Percentiles rank a stretch among this genome's conserved stretches.
Conservation (phyloP, 306 rosid genomes). For the Carpinus fangiana region DNA sequence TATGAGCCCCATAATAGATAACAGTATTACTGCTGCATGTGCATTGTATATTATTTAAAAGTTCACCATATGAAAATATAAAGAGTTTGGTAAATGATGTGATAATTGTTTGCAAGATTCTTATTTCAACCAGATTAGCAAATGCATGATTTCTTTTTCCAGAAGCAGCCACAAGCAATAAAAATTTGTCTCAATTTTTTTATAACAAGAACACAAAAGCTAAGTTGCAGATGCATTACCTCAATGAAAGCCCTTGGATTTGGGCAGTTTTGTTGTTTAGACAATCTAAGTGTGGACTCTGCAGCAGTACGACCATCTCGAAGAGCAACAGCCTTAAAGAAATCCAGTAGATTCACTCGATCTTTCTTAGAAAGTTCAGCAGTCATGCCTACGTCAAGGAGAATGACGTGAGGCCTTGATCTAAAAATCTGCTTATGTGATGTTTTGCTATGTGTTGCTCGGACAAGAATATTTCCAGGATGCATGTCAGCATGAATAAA, state of each 20-base stretch:
- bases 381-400: conserved; percentile 88
- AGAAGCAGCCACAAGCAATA: not conserved
- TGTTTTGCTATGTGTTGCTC: conserved; percentile 39
- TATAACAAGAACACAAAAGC: conserved; percentile 11
- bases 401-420: conserved; percentile 74
- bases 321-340: conserved; percentile 76
- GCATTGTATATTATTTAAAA: not conserved
- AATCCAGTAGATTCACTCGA: conserved; percentile 47
- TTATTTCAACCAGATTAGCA: not conserved
- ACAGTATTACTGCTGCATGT: no score
- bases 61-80: not conserved
- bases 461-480: conserved; percentile 87
- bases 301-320: conserved; percentile 70
- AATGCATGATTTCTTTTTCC: not conserved
- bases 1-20: not conserved
- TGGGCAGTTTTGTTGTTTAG: conserved; percentile 68
- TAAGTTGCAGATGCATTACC: conserved; percentile 39
- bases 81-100: not conserved
- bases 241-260: conserved; percentile 70
- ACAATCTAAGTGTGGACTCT: conserved; percentile 70
- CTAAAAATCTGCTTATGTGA: conserved; percentile 47
- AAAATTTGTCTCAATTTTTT: not conserved
- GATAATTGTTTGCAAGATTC: not conserved
- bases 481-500: conserved; percentile 91
- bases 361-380: conserved; percentile 71